Evolutionary conservation across 202 grass and related monocot genomes (phyloP), one percentile per base, ranked within the genome.

Genomic region (Schoenoplectus triqueter): DNA sequence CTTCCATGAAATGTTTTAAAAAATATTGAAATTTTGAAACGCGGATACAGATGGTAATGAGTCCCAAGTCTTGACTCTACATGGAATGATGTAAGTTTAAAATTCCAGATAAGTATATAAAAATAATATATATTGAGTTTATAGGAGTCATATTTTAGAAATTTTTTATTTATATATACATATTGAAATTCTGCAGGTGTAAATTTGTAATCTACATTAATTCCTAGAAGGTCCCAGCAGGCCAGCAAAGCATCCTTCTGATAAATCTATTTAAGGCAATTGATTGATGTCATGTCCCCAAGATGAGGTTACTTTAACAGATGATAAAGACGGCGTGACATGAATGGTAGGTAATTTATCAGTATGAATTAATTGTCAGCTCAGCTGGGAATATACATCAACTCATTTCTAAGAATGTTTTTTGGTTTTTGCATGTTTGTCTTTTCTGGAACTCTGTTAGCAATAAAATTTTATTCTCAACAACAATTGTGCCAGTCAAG

Each of bases 311-410:
- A 52, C 17, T 54, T 51, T 13, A 60, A 45, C 21, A 61, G 7
- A 4, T 62, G 75, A 79, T 39, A 44, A 45, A 79, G 55, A 62
- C 56, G 1, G 2, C 31, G 45, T 79, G 75, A 79, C 75, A 45
- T 79, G 5, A 62, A 17, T 79, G 55, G 55, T 10, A 62, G 75
- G 75, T 7, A 79, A 60, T 79, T 5, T 42, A 78, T 61, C 54
- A 60, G 54, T 18, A 62, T 44, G 55, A 15, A 62, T 61, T 79
- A 61, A 79, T 73, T 79, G 13, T 46, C 39, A 11, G 13, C 45
- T 45, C 11, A 41, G 59, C 74, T 42, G 21, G 74, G 17, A 78
- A 42, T 31, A 17, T n/a, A 2, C 7, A 76, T 15, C 3, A 54
- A 14, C 41, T 45, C 6, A 1, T 69, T 11, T 10, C 71, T 52